Evolutionary conservation across 1,284 basidiomycete species (phyloP).

Genomic region (Crocinoboletus sp.): DNA sequence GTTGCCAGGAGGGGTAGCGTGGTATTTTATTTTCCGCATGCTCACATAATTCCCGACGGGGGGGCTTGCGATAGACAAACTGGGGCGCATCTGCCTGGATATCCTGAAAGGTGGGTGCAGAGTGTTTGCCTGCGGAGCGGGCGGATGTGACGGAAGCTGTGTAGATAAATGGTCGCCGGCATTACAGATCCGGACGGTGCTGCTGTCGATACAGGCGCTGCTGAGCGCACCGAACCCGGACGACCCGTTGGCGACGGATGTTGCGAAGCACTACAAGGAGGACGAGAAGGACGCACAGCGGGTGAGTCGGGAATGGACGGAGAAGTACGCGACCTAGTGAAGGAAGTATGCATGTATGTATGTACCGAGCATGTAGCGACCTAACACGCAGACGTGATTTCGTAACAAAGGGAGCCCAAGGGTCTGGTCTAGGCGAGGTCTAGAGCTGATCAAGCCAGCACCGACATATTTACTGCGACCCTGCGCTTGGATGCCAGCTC

Average conservation of each 20-base stretch:
- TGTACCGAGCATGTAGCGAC: too few relatives aligned
- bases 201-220: slow-evolving; percentile 95
- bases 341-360: too few relatives aligned
- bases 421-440: slow-evolving; percentile 18
- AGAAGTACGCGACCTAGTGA: slow-evolving; percentile 59
- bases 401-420: slow-evolving; percentile 17
- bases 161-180: slow-evolving; percentile 99
- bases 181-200: slow-evolving; percentile 95
- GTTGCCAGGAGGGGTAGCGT: slow-evolving; percentile 6
- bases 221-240: slow-evolving; percentile 97
- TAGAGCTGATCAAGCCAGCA: slow-evolving; percentile 12
- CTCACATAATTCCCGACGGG: slow-evolving; percentile 17
- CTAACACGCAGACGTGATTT: slow-evolving; percentile 12
- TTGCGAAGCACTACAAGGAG: slow-evolving; percentile 99
- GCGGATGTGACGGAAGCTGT: not conserved
- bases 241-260: slow-evolving; percentile 97
- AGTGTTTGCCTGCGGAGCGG: not conserved
- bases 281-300: slow-evolving; percentile 89
- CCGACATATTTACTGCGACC: slow-evolving; percentile 3
- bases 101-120: slow-evolving; percentile 80
- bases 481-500: not conserved
- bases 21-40: slow-evolving; percentile 18
- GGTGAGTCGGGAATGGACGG: slow-evolving; percentile 91
- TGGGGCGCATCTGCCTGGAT: slow-evolving; percentile 96
- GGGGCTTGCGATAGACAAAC: slow-evolving; percentile 66